Conservation (phyloP, 441 rosid genomes). For the Biscutella laevigata region DNA sequence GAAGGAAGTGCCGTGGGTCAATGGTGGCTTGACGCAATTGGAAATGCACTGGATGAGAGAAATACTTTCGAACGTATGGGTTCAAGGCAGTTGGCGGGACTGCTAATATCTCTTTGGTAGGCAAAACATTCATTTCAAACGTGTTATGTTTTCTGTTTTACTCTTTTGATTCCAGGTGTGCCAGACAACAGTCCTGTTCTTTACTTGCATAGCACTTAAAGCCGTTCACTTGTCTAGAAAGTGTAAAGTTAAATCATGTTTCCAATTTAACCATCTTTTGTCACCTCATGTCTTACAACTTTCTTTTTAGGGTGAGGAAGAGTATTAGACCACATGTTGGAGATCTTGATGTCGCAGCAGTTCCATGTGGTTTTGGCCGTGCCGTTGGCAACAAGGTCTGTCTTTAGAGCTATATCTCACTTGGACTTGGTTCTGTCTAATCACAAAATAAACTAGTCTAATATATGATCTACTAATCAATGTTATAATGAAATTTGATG, state of each 20-base stretch:
- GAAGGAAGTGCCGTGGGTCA: constrained; percentile 94
- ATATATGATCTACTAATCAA: not conserved
- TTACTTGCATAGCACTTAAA: too few relatives aligned
- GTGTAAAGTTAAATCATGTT: not conserved
- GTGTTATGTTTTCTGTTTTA: not conserved
- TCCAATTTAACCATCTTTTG: constrained; percentile 6
- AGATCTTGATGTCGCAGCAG: constrained; percentile 67
- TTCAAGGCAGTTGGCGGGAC: constrained; percentile 86
- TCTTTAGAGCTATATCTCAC: not conserved
- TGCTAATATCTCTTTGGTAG: constrained; percentile 82
- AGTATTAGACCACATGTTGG: constrained; percentile 51
- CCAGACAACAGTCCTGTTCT: not conserved
- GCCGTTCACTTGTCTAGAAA: too few relatives aligned
- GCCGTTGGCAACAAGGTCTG: constrained; percentile 72
- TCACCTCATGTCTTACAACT: constrained; percentile 12
- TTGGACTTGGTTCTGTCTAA: not conserved
- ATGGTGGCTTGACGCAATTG: constrained; percentile 89
- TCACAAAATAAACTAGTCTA: not conserved
- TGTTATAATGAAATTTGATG: not conserved
- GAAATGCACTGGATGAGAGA: constrained; percentile 72
- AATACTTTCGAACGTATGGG: constrained; percentile 86
- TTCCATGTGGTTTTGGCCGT: constrained; percentile 72
- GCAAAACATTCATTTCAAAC: constrained; percentile 4
- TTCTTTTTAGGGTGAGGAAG: constrained; percentile 70
- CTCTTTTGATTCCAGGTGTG: constrained; percentile 11